Conservation (phyloP, 208 protist genomes). For the Trypanosomatidae sp. region DNA sequence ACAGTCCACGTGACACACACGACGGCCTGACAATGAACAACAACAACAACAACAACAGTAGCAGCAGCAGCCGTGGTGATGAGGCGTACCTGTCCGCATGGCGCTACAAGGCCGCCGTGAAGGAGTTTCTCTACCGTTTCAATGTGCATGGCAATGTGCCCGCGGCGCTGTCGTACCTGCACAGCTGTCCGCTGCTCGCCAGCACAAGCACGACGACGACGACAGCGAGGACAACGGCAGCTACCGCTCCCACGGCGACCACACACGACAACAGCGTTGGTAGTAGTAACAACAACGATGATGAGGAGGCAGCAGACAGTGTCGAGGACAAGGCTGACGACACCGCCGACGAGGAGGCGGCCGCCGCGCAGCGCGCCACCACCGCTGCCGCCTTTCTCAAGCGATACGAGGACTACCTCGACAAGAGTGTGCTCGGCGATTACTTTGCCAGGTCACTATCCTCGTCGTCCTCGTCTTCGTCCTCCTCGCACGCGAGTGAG, state of each 20-base stretch:
- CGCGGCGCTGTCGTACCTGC: too few species aligned
- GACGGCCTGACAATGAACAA: neutral
- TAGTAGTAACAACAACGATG: neutral
- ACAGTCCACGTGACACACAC: neutral
- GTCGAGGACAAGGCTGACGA: neutral
- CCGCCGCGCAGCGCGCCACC: constrained; percentile 8
- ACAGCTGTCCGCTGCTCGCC: too few species aligned
- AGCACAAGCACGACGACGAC: too few species aligned
- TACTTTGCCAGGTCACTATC: constrained; percentile 80
- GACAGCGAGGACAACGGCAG: too few species aligned
- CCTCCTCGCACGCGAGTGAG: constrained; percentile 15
- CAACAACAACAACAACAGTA: neutral
- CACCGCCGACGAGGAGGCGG: constrained; percentile 8
- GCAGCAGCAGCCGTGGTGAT: neutral
- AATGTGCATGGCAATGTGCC: too few species aligned
- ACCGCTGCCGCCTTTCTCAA: constrained; percentile 41
- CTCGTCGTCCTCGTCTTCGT: constrained; percentile 6
- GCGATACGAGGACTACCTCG: constrained; percentile 54
- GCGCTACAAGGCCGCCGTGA: too few species aligned
- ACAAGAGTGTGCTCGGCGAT: constrained; percentile 64
- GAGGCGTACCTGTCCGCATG: too few species aligned
- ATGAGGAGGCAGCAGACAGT: too few species aligned
- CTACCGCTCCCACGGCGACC: too few species aligned
- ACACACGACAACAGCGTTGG: too few species aligned
- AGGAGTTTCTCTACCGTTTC: too few species aligned